Evolutionary conservation across 768 basidiomycete species (phyloP).

Genomic region (Lactarius evosmus): DNA sequence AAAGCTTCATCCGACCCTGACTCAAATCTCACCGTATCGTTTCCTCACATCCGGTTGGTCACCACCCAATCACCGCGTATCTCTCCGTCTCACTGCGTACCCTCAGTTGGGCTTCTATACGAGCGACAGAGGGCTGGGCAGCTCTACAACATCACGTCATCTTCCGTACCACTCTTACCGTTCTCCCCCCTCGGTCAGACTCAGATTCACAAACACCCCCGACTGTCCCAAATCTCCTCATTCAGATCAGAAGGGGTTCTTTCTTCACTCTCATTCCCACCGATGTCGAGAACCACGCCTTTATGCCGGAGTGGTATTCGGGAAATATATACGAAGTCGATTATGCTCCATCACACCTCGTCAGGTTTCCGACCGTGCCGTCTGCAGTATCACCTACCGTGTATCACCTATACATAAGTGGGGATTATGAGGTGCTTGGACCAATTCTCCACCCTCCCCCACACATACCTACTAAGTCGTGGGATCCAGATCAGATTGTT

Average conservation of each 20-base stretch:
- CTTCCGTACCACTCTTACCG: conserved; percentile 58
- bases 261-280: conserved; percentile 68
- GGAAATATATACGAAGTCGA: conserved; percentile 83
- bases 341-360: conserved; percentile 45
- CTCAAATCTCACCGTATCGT: conserved; percentile 57
- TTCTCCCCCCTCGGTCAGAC: conserved; percentile 44
- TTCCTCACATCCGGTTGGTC: conserved; percentile 57
- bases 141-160: conserved; percentile 77
- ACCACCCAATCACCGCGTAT: background rate
- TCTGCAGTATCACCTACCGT: conserved; percentile 42
- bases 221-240: conserved; percentile 45
- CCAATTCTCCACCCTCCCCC: conserved; percentile 8
- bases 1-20: conserved; percentile 40
- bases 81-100: background rate
- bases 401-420: conserved; percentile 73
- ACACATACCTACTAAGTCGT: conserved; percentile 5
- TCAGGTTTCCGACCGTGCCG: conserved; percentile 49
- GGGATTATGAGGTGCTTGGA: conserved; percentile 69
- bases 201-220: background rate
- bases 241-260: conserved; percentile 67
- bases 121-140: conserved; percentile 83
- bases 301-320: conserved; percentile 61
- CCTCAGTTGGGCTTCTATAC: conserved; percentile 65
- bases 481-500: conserved; percentile 69
- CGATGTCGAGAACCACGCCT: conserved; percentile 24